A percentile compares a stretch with the other conserved stretches of the same genome.
phyloP scores from a whole-genome alignment of 1,284 basidiomycete genomes.

The Ceratobasidium theobromae region DNA sequence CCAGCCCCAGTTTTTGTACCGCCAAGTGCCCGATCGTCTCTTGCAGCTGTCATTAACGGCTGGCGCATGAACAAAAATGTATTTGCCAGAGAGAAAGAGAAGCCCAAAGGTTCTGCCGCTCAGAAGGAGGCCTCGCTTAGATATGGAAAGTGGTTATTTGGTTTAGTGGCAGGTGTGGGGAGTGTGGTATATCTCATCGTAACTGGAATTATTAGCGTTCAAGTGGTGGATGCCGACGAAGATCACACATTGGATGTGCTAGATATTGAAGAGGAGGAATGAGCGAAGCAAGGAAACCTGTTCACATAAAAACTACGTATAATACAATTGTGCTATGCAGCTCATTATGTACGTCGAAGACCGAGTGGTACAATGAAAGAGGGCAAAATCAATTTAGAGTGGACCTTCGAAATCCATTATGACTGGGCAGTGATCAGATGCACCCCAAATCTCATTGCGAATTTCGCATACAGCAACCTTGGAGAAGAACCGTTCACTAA shows the following conservation, averaged over 20 bases:
- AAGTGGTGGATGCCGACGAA: background rate
- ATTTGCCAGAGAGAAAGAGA: slow-evolving; percentile 19
- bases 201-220: slow-evolving; percentile 19
- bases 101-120: background rate
- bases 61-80: slow-evolving; percentile 18
- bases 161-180: slow-evolving; percentile 7
- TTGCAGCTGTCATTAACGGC: slow-evolving; percentile 1
- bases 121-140: slow-evolving; percentile 5
- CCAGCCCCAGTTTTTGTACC: background rate
- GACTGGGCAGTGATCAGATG: slow-evolving; percentile 80
- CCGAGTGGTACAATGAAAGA: background rate
- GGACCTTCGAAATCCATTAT: slow-evolving; percentile 60
- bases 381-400: slow-evolving; percentile 8
- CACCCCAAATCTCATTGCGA: slow-evolving; percentile 79
- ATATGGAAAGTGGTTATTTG: slow-evolving; percentile 22
- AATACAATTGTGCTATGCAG: background rate
- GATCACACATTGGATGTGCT: background rate
- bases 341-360: background rate
- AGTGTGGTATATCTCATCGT: slow-evolving; percentile 21
- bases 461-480: slow-evolving; percentile 77
- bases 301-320: background rate
- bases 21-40: slow-evolving; percentile 12
- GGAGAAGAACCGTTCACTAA: slow-evolving; percentile 65
- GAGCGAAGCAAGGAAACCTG: background rate
- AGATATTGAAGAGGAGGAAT: slow-evolving; percentile 1